phyloP scores from a whole-genome alignment of 208 protist species.

The Angomonas ambiguus region DNA sequence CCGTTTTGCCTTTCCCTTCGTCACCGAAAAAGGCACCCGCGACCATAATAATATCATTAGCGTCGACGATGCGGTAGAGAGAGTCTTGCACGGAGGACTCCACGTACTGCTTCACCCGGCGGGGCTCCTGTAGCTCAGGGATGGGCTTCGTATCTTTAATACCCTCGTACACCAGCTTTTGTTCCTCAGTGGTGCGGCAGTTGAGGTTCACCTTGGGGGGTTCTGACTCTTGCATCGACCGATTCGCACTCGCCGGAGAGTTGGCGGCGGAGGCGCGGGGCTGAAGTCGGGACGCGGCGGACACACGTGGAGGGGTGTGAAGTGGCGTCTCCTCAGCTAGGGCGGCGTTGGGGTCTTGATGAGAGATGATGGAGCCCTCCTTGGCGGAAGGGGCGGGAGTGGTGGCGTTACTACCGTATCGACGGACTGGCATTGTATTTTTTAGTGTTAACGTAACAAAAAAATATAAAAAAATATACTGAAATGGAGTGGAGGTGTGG shows the following conservation, averaged over 20 bases:
- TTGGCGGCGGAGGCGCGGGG: background rate
- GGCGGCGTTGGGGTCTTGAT: background rate
- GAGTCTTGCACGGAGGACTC: constrained; percentile 65
- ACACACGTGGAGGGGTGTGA: background rate
- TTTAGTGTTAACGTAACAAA: constrained; percentile 18
- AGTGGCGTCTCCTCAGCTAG: background rate
- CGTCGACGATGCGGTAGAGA: constrained; percentile 78
- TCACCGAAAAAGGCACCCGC: constrained; percentile 91
- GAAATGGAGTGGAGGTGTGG: background rate
- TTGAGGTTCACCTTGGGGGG: constrained; percentile 9
- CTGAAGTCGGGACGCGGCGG: background rate
- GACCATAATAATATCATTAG: constrained; percentile 84
- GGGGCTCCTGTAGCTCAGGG: constrained; percentile 68
- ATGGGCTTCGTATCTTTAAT: constrained; percentile 44
- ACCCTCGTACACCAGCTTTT: constrained; percentile 53
- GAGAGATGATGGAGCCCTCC: background rate
- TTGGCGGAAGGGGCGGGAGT: background rate
- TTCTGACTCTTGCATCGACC: background rate
- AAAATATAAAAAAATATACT: constrained; percentile 20
- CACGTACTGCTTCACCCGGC: constrained; percentile 42
- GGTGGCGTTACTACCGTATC: background rate
- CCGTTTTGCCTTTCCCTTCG: constrained; percentile 92
- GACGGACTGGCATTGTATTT: constrained; percentile 1
- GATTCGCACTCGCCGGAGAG: background rate
- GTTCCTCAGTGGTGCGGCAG: constrained; percentile 40